Evolutionary conservation across 1,139 yeast species (phyloP).

Genomic region (Yamadazyma siamensis): DNA sequence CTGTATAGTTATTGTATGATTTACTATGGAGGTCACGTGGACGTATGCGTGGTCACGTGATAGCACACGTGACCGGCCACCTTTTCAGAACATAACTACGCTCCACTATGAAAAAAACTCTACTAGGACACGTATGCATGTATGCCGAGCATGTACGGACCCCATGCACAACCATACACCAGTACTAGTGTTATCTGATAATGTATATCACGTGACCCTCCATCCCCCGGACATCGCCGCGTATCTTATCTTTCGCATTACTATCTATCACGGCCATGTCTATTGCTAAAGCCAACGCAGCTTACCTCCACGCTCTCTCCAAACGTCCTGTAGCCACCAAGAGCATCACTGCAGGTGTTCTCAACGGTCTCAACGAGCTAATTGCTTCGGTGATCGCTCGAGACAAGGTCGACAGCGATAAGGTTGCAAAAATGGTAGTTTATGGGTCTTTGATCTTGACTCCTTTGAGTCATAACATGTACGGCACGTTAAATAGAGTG

Average conservation of each 20-base stretch:
- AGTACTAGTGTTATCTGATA: no score
- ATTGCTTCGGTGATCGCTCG: slow-evolving; percentile 53
- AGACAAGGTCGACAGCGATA: slow-evolving; percentile 30
- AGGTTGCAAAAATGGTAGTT: slow-evolving; percentile 63
- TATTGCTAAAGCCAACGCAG: slow-evolving; percentile 14
- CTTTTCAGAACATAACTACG: no score
- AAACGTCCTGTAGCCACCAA: slow-evolving; percentile 60
- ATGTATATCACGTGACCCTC: no score
- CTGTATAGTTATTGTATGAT: slow-evolving; percentile 4
- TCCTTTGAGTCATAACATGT: slow-evolving; percentile 68
- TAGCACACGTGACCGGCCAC: no score
- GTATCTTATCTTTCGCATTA: no score
- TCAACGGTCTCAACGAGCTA: slow-evolving; percentile 58
- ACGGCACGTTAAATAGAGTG: slow-evolving; percentile 42
- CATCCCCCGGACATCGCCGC: no score
- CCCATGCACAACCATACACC: no score
- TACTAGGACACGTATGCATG: no score
- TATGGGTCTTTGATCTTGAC: slow-evolving; percentile 72
- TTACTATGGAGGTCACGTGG: no score
- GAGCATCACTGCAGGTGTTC: slow-evolving; percentile 54
- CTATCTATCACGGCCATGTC: slow-evolving; percentile 5
- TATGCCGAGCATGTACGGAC: no score
- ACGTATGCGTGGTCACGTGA: no score
- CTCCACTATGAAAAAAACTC: not conserved
- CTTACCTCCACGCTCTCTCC: slow-evolving; percentile 40